phyloP scores from a whole-genome alignment of 2,329 filamentous ascomycete species.

The Diplodia corticola region DNA sequence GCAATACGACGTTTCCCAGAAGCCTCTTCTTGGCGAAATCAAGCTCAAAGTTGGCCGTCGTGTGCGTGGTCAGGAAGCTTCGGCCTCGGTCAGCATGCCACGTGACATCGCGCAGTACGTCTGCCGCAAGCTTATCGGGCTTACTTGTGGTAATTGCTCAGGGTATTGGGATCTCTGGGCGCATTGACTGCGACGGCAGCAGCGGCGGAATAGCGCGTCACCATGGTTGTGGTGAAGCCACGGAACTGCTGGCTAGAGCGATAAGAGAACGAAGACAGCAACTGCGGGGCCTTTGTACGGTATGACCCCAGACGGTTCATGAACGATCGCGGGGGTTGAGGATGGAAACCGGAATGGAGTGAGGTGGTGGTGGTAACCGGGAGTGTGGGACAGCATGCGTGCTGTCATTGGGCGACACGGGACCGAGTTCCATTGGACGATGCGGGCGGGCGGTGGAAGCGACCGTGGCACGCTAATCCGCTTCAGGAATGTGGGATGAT shows the following conservation, averaged over 20 bases:
- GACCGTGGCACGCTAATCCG: background rate
- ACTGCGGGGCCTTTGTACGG: background rate
- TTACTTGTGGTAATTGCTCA: constrained; percentile 80
- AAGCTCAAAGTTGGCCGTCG: constrained; percentile 75
- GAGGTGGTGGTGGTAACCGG: background rate
- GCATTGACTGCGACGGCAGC: constrained; percentile 25
- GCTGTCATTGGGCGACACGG: too few relatives aligned
- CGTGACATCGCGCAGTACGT: background rate
- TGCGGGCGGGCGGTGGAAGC: background rate
- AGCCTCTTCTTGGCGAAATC: constrained; percentile 80
- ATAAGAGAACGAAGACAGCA: background rate
- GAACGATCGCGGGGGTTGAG: background rate
- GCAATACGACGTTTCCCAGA: constrained; percentile 73
- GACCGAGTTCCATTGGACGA: too few relatives aligned
- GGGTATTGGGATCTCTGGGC: constrained; percentile 79
- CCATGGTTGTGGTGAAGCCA: constrained; percentile 14
- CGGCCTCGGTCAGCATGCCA: background rate
- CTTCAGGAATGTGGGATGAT: constrained; percentile 6
- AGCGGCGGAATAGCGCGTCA: background rate
- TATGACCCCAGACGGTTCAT: constrained; percentile 20
- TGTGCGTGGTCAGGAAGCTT: constrained; percentile 76
- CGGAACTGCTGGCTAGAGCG: constrained; percentile 7
- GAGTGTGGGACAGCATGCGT: background rate
- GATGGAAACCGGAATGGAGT: background rate
- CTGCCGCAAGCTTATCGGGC: background rate